These are phyloP conservation scores for Amanita brunnescens DNA, from an alignment of 768 basidiomycete species.

Conservation along the genomic window DNA sequence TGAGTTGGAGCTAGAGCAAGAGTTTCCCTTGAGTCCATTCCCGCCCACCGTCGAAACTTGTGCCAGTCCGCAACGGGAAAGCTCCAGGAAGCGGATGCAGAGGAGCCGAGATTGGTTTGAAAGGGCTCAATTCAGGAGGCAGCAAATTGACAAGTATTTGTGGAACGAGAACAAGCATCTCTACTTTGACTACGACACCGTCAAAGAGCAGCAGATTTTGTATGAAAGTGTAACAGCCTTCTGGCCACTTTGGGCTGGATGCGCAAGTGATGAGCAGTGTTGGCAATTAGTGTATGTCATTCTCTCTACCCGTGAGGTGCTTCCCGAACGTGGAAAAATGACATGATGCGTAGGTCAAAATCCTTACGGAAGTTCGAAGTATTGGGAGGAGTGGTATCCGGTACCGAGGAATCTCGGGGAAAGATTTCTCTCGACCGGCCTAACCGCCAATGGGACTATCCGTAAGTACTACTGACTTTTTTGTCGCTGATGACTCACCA, in stretches of 20 bases:
- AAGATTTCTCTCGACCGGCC: slow-evolving; percentile 93
- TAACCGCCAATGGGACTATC: slow-evolving; percentile 99
- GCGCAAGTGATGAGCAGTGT: slow-evolving; percentile 92
- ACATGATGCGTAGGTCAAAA: slow-evolving; percentile 43
- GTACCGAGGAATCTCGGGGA: slow-evolving; percentile 93
- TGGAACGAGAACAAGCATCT: slow-evolving; percentile 95
- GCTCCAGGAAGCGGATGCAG: slow-evolving; percentile 53
- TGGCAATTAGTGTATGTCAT: slow-evolving; percentile 81
- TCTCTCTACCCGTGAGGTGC: background rate
- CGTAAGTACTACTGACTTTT: slow-evolving; percentile 40
- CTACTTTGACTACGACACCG: slow-evolving; percentile 96
- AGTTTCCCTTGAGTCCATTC: slow-evolving; percentile 87
- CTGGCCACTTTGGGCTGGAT: slow-evolving; percentile 97
- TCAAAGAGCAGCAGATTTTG: slow-evolving; percentile 79
- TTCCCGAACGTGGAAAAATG: slow-evolving; percentile 12
- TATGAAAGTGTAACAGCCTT: slow-evolving; percentile 97
- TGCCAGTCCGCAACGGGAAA: slow-evolving; percentile 49
- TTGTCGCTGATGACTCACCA: slow-evolving; percentile 6
- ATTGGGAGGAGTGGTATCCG: slow-evolving; percentile 89
- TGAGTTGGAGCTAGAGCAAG: slow-evolving; percentile 84
- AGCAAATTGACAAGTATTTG: slow-evolving; percentile 86
- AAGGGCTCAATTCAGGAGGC: slow-evolving; percentile 74
- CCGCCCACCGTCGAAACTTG: slow-evolving; percentile 73
- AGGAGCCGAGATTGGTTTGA: slow-evolving; percentile 89
- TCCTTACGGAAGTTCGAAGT: slow-evolving; percentile 95